Evolutionary conservation across 805 yeast genomes (phyloP).

Genomic region (Wickerhamiella kurtzmanii): DNA sequence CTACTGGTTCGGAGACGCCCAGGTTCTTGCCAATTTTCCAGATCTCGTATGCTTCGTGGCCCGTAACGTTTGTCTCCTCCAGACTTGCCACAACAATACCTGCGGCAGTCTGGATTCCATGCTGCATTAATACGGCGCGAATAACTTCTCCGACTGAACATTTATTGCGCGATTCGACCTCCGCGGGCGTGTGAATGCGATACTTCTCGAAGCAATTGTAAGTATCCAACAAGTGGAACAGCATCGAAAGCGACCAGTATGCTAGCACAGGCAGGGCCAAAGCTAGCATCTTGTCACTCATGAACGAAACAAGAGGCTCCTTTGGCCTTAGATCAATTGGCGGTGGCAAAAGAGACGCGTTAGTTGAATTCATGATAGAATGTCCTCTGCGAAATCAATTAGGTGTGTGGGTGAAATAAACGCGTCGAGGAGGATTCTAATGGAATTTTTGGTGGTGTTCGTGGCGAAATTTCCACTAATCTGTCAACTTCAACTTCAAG

Average conservation of each 20-base stretch:
- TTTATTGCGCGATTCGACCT: conserved; percentile 60
- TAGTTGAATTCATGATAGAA: conserved; percentile 1
- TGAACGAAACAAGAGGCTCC: conserved; percentile 37
- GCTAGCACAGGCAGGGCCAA: conserved; percentile 62
- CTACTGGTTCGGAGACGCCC: conserved; percentile 20
- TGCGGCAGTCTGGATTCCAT: conserved; percentile 60
- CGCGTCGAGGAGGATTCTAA: neutral
- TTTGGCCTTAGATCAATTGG: conserved; percentile 4
- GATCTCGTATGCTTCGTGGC: conserved; percentile 36
- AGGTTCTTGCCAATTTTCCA: conserved; percentile 34
- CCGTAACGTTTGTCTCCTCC: conserved; percentile 38
- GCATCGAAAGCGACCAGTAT: conserved; percentile 66
- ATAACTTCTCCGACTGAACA: conserved; percentile 59
- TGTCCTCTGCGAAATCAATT: neutral
- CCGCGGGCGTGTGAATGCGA: conserved; percentile 87
- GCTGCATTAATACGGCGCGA: conserved; percentile 74
- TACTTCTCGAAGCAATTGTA: conserved; percentile 65
- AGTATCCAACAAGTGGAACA: conserved; percentile 65
- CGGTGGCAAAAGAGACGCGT: conserved; percentile 1
- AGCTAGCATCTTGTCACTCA: conserved; percentile 63
- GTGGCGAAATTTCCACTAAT: neutral
- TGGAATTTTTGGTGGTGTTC: neutral
- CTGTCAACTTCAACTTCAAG: no score
- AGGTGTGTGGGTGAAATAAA: neutral
- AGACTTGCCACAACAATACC: conserved; percentile 44